These are phyloP conservation scores for Gymnopilus junonius DNA, from an alignment of 768 basidiomycete species.

Conservation along the genomic window DNA sequence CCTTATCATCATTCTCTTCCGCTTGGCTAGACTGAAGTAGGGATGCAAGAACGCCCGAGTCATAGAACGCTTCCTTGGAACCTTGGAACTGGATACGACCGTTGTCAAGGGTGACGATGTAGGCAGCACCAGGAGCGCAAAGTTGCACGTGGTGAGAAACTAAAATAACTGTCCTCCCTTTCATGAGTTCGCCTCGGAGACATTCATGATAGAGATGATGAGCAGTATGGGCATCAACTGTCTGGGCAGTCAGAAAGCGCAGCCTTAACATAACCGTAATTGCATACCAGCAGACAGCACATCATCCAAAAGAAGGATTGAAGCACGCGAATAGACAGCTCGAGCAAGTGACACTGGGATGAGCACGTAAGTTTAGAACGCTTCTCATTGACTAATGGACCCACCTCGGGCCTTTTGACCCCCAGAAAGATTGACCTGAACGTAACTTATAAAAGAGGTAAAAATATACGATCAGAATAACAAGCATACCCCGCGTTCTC, in stretches of 20 bases:
- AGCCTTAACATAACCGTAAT: constrained; percentile 43
- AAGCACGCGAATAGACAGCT: constrained; percentile 90
- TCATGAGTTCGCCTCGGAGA: constrained; percentile 81
- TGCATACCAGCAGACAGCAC: constrained; percentile 60
- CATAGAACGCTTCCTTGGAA: constrained; percentile 61
- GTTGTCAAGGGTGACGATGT: constrained; percentile 83
- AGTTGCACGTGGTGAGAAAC: constrained; percentile 96
- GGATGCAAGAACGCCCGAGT: constrained; percentile 64
- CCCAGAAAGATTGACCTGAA: constrained; percentile 55
- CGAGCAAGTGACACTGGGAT: constrained; percentile 58
- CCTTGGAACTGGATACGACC: constrained; percentile 80
- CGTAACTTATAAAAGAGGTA: constrained; percentile 1
- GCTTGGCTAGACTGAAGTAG: constrained; percentile 60
- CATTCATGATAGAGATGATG: constrained; percentile 86
- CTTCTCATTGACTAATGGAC: constrained; percentile 46
- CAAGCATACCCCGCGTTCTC: constrained; percentile 73
- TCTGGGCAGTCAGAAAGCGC: not conserved
- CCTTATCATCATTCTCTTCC: constrained; percentile 61
- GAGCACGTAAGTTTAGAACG: constrained; percentile 26
- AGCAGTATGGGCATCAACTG: constrained; percentile 92
- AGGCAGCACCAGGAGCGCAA: constrained; percentile 77
- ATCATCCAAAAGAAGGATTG: constrained; percentile 82
- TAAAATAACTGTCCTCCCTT: constrained; percentile 82
- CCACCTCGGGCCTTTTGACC: constrained; percentile 72
- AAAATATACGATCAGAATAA: constrained; percentile 45